Evolutionary conservation across 129 eudicot species (phyloP).

Genomic region (Helichrysum umbraculigerum): DNA sequence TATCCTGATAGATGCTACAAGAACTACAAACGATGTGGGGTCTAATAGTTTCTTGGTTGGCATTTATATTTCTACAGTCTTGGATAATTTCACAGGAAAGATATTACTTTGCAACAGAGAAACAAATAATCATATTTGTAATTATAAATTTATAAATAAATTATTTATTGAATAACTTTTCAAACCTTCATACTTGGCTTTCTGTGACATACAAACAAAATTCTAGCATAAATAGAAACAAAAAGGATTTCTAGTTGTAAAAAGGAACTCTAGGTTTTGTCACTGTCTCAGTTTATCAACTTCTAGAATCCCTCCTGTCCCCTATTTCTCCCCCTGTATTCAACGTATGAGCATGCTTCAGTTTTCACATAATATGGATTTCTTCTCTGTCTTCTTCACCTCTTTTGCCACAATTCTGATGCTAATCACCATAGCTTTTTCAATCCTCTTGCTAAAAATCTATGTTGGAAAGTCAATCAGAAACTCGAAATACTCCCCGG

Average conservation of each 20-base stretch:
- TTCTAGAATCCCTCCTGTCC: slow-evolving; percentile 2
- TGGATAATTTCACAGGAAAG: neutral
- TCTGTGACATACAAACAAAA: neutral
- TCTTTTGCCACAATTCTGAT: slow-evolving; percentile 26
- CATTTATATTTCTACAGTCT: neutral
- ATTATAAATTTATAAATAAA: neutral
- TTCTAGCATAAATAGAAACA: neutral
- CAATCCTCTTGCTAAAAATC: slow-evolving; percentile 32
- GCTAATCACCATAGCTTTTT: slow-evolving; percentile 29
- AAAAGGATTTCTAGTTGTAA: neutral
- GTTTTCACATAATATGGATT: slow-evolving; percentile 38
- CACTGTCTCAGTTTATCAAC: neutral
- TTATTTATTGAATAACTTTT: neutral
- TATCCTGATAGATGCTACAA: neutral
- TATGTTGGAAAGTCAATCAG: slow-evolving; percentile 49
- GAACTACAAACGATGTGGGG: neutral
- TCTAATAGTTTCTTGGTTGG: neutral
- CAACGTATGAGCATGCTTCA: slow-evolving; percentile 19
- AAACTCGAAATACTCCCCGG: slow-evolving; percentile 49
- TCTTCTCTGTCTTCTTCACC: slow-evolving; percentile 37
- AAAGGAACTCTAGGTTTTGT: neutral
- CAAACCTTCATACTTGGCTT: neutral
- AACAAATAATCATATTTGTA: too few species aligned
- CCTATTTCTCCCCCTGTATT: neutral
- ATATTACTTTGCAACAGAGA: neutral